Evolutionary conservation across 2,329 filamentous ascomycete species (phyloP), one percentile per base, ranked within the genome.

Genomic region (Fusarium lyarnte): DNA sequence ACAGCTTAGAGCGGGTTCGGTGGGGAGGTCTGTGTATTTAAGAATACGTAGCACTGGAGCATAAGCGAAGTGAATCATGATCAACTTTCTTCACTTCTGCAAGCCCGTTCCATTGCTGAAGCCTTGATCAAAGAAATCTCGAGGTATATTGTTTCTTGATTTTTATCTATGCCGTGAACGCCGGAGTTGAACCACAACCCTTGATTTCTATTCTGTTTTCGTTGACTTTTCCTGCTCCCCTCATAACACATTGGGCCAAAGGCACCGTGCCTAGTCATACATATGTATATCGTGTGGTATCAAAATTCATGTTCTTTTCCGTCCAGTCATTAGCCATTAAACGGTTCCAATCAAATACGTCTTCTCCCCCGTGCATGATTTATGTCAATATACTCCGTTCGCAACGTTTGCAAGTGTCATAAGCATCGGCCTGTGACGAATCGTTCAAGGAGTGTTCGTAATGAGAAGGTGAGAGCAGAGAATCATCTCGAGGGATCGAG

Each of bases 401-500:
- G 38, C 42, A 36, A 29, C 16, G 41, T 36, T 51, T 55, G 49
- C 33, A 63, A 61, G 17, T 49, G 23, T 36, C 39, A 25, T 53
- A 27, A 39, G 38, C 38, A 55, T 43, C 12, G 38, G 29, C 39
- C 23, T 39, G 35, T 23, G 25, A 45, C 19, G 43, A 31, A 53
- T 23, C 39, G 31, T 38, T 47, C 62, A 77, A 29, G 68, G 75
- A 29, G 72, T 58, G 66, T 80, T 81, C 12, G 83, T 83, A 29
- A 87, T 80, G 38, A 87, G 78, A 42, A 87, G 82, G 47, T 85
- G 83, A 11, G 85, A 85, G 72, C 84, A 86, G 69, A 86, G 86
- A 65, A 84, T 83, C 43, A 88, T 78, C 74, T 88, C 86, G 46
- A 86, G 82, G 42, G 85, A 88, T 36, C 86, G 82, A 13, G 86